Percentiles rank a stretch among this genome's conserved stretches.
These are phyloP conservation scores for Cyphellophora attinorum DNA, from an alignment of 2,329 filamentous ascomycete genomes.

Conservation along the genomic window DNA sequence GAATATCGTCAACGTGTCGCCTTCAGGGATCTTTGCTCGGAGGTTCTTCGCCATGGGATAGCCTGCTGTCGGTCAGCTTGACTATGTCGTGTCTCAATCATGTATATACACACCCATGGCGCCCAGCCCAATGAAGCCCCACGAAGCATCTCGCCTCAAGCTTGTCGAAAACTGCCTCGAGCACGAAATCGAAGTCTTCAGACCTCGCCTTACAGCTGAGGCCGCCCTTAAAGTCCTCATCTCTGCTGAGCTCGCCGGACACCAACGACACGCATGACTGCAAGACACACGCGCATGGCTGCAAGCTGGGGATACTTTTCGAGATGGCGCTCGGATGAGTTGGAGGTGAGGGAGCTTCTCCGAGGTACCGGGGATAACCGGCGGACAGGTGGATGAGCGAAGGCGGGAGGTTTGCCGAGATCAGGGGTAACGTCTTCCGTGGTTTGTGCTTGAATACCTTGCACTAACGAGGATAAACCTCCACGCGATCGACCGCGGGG, in stretches of 20 bases:
- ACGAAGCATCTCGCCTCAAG: conserved; percentile 36
- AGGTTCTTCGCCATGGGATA: conserved; percentile 67
- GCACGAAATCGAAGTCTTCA: neutral
- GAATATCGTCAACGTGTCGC: conserved; percentile 54
- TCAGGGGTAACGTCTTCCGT: no score
- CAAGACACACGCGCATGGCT: no score
- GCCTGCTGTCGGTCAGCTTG: conserved; percentile 33
- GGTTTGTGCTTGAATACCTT: no score
- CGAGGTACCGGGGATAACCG: no score
- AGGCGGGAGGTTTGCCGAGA: no score
- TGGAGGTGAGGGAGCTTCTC: no score
- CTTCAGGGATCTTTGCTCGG: conserved; percentile 52
- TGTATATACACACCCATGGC: conserved; percentile 45
- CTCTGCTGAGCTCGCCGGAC: conserved; percentile 15
- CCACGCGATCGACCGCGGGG: no score
- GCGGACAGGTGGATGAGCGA: no score
- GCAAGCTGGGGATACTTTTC: no score
- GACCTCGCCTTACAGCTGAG: conserved; percentile 8
- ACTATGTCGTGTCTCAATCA: neutral
- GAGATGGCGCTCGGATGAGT: no score
- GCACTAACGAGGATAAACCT: no score
- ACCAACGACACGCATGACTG: no score
- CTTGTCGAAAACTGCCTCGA: conserved; percentile 36
- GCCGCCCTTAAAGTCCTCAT: conserved; percentile 12
- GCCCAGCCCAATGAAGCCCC: conserved; percentile 51